phyloP scores from a whole-genome alignment of 2,329 filamentous ascomycete genomes.

The Penicillium sp. region DNA sequence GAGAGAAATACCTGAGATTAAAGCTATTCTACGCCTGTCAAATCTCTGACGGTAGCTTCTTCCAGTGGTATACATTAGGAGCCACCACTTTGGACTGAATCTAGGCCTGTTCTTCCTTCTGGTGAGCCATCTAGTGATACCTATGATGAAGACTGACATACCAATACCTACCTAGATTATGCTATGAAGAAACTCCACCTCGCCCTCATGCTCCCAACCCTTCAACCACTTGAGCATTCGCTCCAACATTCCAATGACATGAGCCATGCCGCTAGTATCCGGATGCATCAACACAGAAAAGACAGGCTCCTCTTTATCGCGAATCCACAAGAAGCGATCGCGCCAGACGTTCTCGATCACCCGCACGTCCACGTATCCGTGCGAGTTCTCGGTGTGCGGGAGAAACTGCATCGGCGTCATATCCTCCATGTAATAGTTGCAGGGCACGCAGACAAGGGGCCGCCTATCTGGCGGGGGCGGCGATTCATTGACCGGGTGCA shows the following conservation, averaged over 20 bases:
- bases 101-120: too few species aligned
- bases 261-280: slow-evolving; percentile 60
- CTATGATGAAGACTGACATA: too few species aligned
- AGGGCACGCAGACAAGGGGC: slow-evolving; percentile 44
- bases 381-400: slow-evolving; percentile 49
- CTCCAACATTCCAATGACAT: slow-evolving; percentile 59
- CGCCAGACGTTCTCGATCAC: slow-evolving; percentile 61
- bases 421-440: slow-evolving; percentile 49
- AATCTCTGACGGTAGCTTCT: too few species aligned
- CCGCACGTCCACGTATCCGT: slow-evolving; percentile 57
- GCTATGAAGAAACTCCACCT: slow-evolving; percentile 35
- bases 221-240: slow-evolving; percentile 53
- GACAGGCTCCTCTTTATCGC: slow-evolving; percentile 43
- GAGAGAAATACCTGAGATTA: too few species aligned
- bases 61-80: too few species aligned
- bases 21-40: too few species aligned
- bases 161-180: too few species aligned
- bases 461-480: slow-evolving; percentile 19
- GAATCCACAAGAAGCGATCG: slow-evolving; percentile 58
- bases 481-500: slow-evolving; percentile 39
- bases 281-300: slow-evolving; percentile 57
- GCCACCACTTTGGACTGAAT: too few species aligned
- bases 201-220: slow-evolving; percentile 29
- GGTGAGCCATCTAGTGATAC: too few species aligned
- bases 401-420: slow-evolving; percentile 49